Percentiles rank a stretch among this genome's conserved stretches.
These are phyloP conservation scores for Lactifluus echinatus DNA, from an alignment of 768 basidiomycete species.

Conservation along the genomic window DNA sequence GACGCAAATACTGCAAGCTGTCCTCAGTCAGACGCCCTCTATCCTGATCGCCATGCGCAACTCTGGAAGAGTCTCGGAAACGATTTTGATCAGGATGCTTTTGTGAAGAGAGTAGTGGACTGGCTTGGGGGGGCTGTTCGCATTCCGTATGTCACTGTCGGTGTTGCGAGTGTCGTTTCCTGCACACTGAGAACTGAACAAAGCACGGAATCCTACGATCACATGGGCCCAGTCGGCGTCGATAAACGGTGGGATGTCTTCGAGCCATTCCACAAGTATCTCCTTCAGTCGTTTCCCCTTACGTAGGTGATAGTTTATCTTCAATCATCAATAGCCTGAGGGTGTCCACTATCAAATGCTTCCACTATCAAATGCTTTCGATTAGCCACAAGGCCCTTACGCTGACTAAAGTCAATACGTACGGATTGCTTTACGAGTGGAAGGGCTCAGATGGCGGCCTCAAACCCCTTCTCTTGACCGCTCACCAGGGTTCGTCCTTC, in stretches of 20 bases:
- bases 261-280: slow-evolving; percentile 32
- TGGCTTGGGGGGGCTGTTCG: slow-evolving; percentile 35
- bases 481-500: slow-evolving; percentile 39
- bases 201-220: slow-evolving; percentile 46
- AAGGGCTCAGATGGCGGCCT: slow-evolving; percentile 39
- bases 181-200: neutral
- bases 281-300: slow-evolving; percentile 49
- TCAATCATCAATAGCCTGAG: no score
- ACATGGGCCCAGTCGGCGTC: slow-evolving; percentile 39
- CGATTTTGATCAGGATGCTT: slow-evolving; percentile 27
- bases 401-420: slow-evolving; percentile 51
- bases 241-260: slow-evolving; percentile 41
- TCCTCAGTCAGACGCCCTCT: slow-evolving; percentile 26
- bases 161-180: neutral
- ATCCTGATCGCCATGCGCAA: slow-evolving; percentile 26
- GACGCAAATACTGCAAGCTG: neutral
- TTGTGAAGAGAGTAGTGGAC: slow-evolving; percentile 28
- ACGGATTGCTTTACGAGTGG: slow-evolving; percentile 55
- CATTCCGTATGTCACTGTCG: slow-evolving; percentile 28
- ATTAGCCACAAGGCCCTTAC: slow-evolving; percentile 40
- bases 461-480: slow-evolving; percentile 47
- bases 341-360: no score
- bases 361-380: slow-evolving; percentile 32
- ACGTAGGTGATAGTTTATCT: slow-evolving; percentile 33
- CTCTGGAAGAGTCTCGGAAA: slow-evolving; percentile 28